These are phyloP conservation scores for Misopates orontium DNA, from an alignment of 257 asterid genomes.

Conservation along the genomic window DNA sequence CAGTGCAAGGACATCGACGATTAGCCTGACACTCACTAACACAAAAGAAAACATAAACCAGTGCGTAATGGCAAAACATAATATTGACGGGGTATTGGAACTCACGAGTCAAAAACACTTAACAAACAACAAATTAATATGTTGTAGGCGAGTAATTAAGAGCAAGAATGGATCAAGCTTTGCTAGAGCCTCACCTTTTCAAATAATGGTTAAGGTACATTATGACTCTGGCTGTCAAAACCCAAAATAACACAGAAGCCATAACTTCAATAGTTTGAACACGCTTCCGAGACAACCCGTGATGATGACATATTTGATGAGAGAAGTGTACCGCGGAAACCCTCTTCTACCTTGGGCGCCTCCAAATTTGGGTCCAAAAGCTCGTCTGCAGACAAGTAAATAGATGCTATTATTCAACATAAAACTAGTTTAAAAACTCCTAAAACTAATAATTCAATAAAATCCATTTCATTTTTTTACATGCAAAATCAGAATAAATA, in stretches of 20 bases:
- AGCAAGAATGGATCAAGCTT: slow-evolving; percentile 4
- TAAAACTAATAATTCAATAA: not conserved
- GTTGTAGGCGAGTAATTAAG: not conserved
- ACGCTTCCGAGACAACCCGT: slow-evolving; percentile 64
- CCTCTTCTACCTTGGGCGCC: slow-evolving; percentile 60
- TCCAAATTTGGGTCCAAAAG: slow-evolving; percentile 69
- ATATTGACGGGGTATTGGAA: not conserved
- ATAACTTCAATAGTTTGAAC: slow-evolving; percentile 43
- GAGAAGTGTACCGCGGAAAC: slow-evolving; percentile 96
- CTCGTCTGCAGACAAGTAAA: slow-evolving; percentile 63
- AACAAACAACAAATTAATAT: slow-evolving; percentile 9
- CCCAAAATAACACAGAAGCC: slow-evolving; percentile 21
- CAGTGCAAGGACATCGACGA: not conserved
- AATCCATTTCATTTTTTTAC: not conserved
- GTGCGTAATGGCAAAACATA: not conserved
- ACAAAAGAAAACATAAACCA: not conserved
- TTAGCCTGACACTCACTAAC: not conserved
- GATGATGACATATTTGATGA: slow-evolving; percentile 70
- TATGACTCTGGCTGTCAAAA: slow-evolving; percentile 22
- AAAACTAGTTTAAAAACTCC: not conserved
- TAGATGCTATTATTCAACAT: slow-evolving; percentile 13
- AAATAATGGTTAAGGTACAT: slow-evolving; percentile 21
- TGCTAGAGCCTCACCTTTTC: slow-evolving; percentile 38
- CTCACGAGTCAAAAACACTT: not conserved
- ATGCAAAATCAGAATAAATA: not conserved